Evolutionary conservation across 257 asterid genomes (phyloP).

Genomic region (Ajuga chamaepitys): DNA sequence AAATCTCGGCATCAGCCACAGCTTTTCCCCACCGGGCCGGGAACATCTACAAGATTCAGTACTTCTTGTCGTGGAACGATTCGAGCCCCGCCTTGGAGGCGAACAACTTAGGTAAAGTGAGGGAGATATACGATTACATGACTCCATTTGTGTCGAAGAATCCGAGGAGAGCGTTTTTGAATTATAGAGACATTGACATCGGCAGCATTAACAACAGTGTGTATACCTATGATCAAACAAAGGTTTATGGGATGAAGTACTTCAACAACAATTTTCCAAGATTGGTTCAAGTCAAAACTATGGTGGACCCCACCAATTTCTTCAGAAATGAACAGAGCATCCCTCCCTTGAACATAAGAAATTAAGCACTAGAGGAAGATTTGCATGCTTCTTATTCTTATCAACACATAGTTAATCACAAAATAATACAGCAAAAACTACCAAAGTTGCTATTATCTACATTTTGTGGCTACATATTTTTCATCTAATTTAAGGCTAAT

Average conservation of each 20-base stretch:
- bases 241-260: conserved; percentile 35
- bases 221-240: conserved; percentile 11
- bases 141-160: conserved; percentile 30
- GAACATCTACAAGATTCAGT: conserved; percentile 29
- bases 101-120: background rate
- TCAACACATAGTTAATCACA: no score
- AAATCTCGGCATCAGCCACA: conserved; percentile 12
- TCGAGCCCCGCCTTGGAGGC: background rate
- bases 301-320: conserved; percentile 39
- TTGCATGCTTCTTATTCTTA: no score
- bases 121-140: conserved; percentile 23
- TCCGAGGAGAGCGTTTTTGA: conserved; percentile 29
- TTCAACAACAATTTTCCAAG: conserved; percentile 34
- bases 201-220: conserved; percentile 22
- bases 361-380: no score
- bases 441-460: no score
- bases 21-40: conserved; percentile 37
- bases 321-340: conserved; percentile 44
- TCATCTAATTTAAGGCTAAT: no score
- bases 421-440: no score
- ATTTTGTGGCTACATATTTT: no score
- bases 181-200: conserved; percentile 42
- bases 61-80: conserved; percentile 11
- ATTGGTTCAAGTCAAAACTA: conserved; percentile 32
- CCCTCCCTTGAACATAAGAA: conserved; percentile 6